Conservation (phyloP, 257 asterid species). For the Gentiana straminea region DNA sequence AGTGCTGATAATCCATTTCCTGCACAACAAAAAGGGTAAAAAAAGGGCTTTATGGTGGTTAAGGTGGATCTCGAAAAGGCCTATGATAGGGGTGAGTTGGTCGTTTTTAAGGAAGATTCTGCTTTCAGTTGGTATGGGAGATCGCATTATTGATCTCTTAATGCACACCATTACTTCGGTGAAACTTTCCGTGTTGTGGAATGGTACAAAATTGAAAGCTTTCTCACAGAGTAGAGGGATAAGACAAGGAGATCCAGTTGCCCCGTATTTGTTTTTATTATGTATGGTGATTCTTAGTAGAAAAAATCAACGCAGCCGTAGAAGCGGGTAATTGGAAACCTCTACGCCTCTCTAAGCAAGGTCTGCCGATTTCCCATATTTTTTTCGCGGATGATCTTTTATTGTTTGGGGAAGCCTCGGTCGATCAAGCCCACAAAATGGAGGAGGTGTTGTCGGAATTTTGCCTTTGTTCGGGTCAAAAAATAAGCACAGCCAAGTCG, state of each 20-base stretch:
- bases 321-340: neutral
- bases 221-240: neutral
- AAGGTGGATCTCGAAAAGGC: neutral
- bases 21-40: neutral
- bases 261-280: neutral
- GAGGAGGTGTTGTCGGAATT: neutral
- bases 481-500: neutral
- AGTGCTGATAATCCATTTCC: no score
- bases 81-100: neutral
- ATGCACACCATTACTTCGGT: neutral
- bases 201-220: neutral
- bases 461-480: neutral
- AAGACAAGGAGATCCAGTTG: neutral
- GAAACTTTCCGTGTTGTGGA: neutral
- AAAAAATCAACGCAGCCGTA: neutral
- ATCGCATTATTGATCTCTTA: neutral
- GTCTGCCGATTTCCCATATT: no score
- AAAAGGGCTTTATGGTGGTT: neutral
- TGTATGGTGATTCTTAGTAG: neutral
- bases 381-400: no score
- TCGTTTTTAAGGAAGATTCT: neutral
- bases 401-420: no score
- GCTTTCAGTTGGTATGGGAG: neutral
- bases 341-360: neutral
- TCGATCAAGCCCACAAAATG: neutral